A percentile compares a stretch with the other conserved stretches of the same genome.
phyloP scores from a whole-genome alignment of 1,284 basidiomycete species.

The Pisolithus thermaeus region DNA sequence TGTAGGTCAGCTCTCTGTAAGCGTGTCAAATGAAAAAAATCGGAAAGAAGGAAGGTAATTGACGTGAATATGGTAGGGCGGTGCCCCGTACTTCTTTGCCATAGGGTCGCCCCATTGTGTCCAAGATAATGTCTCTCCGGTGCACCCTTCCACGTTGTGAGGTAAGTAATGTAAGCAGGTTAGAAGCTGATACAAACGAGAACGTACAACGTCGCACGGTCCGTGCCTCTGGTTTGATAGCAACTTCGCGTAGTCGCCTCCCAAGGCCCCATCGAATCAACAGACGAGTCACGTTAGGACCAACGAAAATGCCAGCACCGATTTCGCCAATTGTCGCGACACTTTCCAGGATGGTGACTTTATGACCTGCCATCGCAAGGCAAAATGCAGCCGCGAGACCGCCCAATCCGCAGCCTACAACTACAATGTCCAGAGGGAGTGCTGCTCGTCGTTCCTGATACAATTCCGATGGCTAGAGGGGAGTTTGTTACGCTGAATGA shows the following conservation, averaged over 20 bases:
- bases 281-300: conserved; percentile 44
- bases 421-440: conserved; percentile 36
- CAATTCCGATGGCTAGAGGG: conserved; percentile 7
- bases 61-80: conserved; percentile 51
- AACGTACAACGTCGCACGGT: conserved; percentile 42
- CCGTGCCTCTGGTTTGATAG: conserved; percentile 40
- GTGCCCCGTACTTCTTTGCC: conserved; percentile 38
- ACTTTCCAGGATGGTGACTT: conserved; percentile 41
- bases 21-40: conserved; percentile 2
- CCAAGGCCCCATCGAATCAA: conserved; percentile 49
- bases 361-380: conserved; percentile 44
- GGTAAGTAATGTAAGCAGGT: neutral
- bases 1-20: conserved; percentile 48
- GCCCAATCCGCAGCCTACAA: conserved; percentile 50
- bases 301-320: conserved; percentile 45
- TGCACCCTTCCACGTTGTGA: conserved; percentile 23
- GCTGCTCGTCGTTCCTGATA: conserved; percentile 26
- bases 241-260: conserved; percentile 33
- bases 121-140: conserved; percentile 42
- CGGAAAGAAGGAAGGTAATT: neutral
- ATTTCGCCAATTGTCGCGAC: conserved; percentile 36
- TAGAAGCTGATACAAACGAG: neutral
- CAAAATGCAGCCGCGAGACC: conserved; percentile 44
- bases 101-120: conserved; percentile 38
- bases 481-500: neutral